These are phyloP conservation scores for Casuarina glauca DNA, from an alignment of 306 rosid genomes.

Conservation along the genomic window DNA sequence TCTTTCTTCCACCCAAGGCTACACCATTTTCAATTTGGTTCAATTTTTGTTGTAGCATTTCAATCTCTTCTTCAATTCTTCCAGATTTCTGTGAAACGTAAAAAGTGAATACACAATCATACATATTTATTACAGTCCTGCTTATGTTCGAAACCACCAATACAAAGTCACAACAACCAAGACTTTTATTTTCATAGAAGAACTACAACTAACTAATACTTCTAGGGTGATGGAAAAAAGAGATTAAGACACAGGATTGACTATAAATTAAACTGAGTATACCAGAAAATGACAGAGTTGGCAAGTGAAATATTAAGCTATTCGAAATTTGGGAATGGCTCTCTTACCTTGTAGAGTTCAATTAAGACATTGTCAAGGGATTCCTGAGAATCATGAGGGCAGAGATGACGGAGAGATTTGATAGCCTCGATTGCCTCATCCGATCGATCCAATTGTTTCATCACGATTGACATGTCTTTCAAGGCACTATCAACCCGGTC, in stretches of 20 bases:
- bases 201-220: not conserved
- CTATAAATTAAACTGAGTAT: not conserved
- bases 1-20: slow-evolving; percentile 68
- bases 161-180: not conserved
- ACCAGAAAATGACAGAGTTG: slow-evolving; percentile 2
- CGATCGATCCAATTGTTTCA: slow-evolving; percentile 85
- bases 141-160: not conserved
- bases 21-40: slow-evolving; percentile 71
- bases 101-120: not conserved
- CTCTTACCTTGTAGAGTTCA: slow-evolving; percentile 77
- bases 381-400: slow-evolving; percentile 80
- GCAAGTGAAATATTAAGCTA: not conserved
- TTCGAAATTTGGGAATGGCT: not conserved
- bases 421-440: slow-evolving; percentile 94
- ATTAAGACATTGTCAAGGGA: slow-evolving; percentile 84
- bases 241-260: not conserved
- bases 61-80: slow-evolving; percentile 86
- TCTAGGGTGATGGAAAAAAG: not conserved
- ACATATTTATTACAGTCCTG: not conserved
- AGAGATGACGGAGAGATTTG: slow-evolving; percentile 84
- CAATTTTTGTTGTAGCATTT: slow-evolving; percentile 75
- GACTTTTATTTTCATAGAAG: not conserved
- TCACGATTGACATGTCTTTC: slow-evolving; percentile 94
- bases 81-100: slow-evolving; percentile 67
- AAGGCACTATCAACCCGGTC: slow-evolving; percentile 93